Percentiles rank a stretch among this genome's conserved stretches.
phyloP scores from a whole-genome alignment of 2,329 filamentous ascomycete genomes.

The Zymoseptoria ardabiliae region DNA sequence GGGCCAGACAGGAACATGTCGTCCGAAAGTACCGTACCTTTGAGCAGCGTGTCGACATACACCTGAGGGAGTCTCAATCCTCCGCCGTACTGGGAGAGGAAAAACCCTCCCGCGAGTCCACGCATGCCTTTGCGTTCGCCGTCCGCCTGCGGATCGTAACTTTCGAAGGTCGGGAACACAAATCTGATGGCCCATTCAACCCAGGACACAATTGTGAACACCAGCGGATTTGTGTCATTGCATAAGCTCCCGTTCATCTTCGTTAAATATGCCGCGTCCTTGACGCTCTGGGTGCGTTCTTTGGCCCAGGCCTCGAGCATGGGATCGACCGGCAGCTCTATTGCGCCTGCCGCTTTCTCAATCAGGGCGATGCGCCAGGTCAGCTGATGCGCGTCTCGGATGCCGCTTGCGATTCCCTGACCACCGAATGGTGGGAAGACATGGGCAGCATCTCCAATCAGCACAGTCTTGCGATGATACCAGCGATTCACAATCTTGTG shows the following conservation, averaged over 20 bases:
- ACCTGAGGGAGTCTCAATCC: conserved; percentile 2
- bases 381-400: conserved; percentile 33
- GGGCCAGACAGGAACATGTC: background rate
- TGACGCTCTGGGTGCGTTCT: conserved; percentile 1
- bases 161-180: background rate
- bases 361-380: conserved; percentile 28
- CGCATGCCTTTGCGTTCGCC: conserved; percentile 1
- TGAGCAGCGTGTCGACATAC: background rate
- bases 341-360: background rate
- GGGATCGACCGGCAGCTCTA: background rate
- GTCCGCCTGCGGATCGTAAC: background rate
- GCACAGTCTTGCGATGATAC: conserved; percentile 35
- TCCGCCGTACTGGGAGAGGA: background rate
- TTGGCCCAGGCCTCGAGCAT: conserved; percentile 2
- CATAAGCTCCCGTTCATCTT: conserved; percentile 2
- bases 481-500: conserved; percentile 43
- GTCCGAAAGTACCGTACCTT: background rate
- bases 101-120: background rate
- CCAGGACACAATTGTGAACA: background rate
- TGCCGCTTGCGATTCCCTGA: conserved; percentile 37
- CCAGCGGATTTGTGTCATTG: background rate
- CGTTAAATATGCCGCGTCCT: conserved; percentile 1
- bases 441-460: conserved; percentile 46
- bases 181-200: background rate
- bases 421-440: conserved; percentile 45